These are phyloP conservation scores for Hansenula sp. DNA, from an alignment of 1,139 yeast genomes.

Conservation along the genomic window DNA sequence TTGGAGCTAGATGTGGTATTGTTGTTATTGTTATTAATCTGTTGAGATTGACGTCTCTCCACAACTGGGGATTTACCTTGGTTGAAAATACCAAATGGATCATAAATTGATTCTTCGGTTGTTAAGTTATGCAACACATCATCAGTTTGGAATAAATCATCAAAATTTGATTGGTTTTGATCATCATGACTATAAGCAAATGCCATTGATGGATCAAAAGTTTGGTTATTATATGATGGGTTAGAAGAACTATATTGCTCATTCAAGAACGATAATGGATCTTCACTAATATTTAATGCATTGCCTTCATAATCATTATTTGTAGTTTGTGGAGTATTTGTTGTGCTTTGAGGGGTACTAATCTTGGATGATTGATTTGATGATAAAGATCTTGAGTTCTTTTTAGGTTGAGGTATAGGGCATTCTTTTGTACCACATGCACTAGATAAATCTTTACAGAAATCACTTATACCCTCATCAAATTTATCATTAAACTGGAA, in stretches of 20 bases:
- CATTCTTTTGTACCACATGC: conserved; percentile 81
- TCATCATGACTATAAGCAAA: conserved; percentile 25
- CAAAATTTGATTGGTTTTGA: conserved; percentile 4
- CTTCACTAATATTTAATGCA: conserved; percentile 4
- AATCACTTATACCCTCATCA: conserved; percentile 50
- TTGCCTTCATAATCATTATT: neutral
- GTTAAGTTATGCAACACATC: conserved; percentile 21
- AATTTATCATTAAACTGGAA: conserved; percentile 38
- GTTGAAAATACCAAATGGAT: conserved; percentile 42
- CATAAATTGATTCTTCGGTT: conserved; percentile 68
- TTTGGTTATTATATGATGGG: conserved; percentile 30
- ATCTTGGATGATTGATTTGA: conserved; percentile 1
- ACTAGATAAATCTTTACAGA: conserved; percentile 69
- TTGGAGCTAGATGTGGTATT: neutral
- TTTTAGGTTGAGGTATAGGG: conserved; percentile 57
- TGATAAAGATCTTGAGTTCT: conserved; percentile 21
- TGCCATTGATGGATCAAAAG: conserved; percentile 50
- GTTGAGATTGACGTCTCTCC: conserved; percentile 5
- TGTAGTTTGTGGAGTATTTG: conserved; percentile 6
- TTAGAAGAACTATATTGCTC: conserved; percentile 34
- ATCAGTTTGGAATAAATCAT: neutral
- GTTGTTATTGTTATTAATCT: neutral
- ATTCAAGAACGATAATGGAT: conserved; percentile 43
- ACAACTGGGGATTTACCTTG: conserved; percentile 8
- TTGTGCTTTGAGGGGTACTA: conserved; percentile 1